Base-by-base conservation (phyloP, 2,329 filamentous ascomycete genomes). In the Sporothrix sp. region DNA sequence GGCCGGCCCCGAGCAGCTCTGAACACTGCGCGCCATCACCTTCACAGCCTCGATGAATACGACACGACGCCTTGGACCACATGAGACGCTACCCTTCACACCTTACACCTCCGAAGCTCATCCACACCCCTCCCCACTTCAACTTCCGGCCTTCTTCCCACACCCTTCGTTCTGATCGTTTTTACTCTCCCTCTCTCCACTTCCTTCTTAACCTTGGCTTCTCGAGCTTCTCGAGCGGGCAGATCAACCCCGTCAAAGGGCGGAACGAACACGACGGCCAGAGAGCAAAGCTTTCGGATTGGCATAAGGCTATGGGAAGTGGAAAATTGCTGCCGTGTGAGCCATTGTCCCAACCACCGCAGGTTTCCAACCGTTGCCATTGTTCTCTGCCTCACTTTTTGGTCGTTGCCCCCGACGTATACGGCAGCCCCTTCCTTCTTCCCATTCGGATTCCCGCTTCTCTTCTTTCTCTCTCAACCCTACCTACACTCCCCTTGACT, bases 291-390 rank as follows among this genome's bases (percentile, higher is more conserved):
- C 39, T 36, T 42, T 42, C n/a, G n/a, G n/a, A n/a, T n/a, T 47
- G 40, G 44, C 40, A 53, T 40, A 45, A 38, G 40, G 45, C 40
- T 49, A 44, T 42, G 33, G 43, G 28, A 36, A 45, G 46, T 52
- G 30, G 52, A 38, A 33, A 40, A 47, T n/a, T 48, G 38, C 47
- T 52, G 51, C 48, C 54, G 54, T 48, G 51, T 54, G 50, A 53
- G 47, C 50, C 36, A 33, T 51, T 48, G 39, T 42, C 48, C 48
- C 44, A 40, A 48, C 48, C 48, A 23, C 30, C 28, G 21, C 27
- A 20, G n/a, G 8, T 20, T 39, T 35, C 25, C 14, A 11, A 23
- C 30, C 21, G 23, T 18, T 45, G 33, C 20, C 35, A 3, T 27
- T 43, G 21, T 35, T 33, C 28, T 7, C 21, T 46, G n/a, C 21